phyloP scores from a whole-genome alignment of 306 rosid species.

The Hippophae tibetana region DNA sequence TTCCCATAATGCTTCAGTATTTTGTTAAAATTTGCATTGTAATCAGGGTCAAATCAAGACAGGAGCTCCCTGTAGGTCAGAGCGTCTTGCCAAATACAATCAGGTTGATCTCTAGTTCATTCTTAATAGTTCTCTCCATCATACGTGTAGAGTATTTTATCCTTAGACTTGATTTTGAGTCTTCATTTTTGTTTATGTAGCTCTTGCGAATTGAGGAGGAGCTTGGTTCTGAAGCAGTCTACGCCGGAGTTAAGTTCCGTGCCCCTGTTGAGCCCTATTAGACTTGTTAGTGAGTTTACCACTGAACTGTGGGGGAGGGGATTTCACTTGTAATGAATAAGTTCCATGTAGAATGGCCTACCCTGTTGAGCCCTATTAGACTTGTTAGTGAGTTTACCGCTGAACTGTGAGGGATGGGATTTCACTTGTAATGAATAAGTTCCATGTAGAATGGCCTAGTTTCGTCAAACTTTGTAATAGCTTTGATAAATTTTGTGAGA shows the following conservation, averaged over 20 bases:
- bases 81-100: conserved; percentile 98
- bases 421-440: too few relatives aligned
- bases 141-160: too few relatives aligned
- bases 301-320: conserved; percentile 8
- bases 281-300: neutral
- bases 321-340: too few relatives aligned
- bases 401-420: conserved; percentile 3
- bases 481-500: too few relatives aligned
- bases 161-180: too few relatives aligned
- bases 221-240: conserved; percentile 84
- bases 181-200: conserved; percentile 21
- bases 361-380: conserved; percentile 81
- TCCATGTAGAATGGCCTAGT: too few relatives aligned
- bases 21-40: conserved; percentile 8
- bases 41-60: conserved; percentile 98
- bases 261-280: conserved; percentile 80
- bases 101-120: conserved; percentile 50
- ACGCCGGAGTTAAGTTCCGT: conserved; percentile 88
- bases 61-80: conserved; percentile 98
- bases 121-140: too few relatives aligned
- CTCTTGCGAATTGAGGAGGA: conserved; percentile 97
- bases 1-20: neutral
- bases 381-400: neutral
- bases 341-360: too few relatives aligned
- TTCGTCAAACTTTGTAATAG: too few relatives aligned